Conservation (phyloP, 75 land plant genomes). For the Ceratopteris richardii region DNA sequence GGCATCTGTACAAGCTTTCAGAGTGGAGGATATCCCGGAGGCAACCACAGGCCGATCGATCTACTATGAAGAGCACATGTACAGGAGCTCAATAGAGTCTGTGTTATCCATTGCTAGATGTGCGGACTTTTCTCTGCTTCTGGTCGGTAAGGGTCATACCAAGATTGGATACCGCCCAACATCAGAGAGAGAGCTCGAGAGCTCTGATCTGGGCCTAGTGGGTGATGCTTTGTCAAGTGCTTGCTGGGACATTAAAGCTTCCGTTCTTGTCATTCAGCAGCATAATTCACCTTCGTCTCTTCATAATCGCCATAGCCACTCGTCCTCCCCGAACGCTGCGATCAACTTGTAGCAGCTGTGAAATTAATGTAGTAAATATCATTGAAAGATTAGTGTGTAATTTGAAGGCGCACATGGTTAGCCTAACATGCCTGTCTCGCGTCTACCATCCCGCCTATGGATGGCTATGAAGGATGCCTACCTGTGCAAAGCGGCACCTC, state of each 20-base stretch:
- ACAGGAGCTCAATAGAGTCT: neutral
- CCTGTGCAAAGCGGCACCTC: no score
- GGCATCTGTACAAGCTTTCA: neutral
- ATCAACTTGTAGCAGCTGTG: no score
- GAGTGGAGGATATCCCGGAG: neutral
- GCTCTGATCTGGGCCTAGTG: slow-evolving; percentile 53
- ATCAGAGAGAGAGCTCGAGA: slow-evolving; percentile 38
- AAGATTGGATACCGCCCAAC: slow-evolving; percentile 17
- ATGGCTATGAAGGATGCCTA: no score
- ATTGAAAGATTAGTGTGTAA: no score
- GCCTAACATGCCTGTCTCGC: no score
- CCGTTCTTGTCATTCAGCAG: slow-evolving; percentile 63
- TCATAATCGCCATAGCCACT: no score
- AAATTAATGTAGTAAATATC: no score
- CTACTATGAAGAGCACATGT: neutral
- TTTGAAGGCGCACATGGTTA: no score
- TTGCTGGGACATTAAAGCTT: no score
- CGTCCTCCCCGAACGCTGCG: no score
- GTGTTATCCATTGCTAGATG: neutral
- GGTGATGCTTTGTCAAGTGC: slow-evolving; percentile 53
- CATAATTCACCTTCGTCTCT: no score
- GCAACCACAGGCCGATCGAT: neutral
- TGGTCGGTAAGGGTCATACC: slow-evolving; percentile 18
- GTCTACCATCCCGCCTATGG: no score
- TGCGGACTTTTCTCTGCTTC: slow-evolving; percentile 29